phyloP scores from a whole-genome alignment of 1,284 basidiomycete species.

The Cryptococcus hybrid region DNA sequence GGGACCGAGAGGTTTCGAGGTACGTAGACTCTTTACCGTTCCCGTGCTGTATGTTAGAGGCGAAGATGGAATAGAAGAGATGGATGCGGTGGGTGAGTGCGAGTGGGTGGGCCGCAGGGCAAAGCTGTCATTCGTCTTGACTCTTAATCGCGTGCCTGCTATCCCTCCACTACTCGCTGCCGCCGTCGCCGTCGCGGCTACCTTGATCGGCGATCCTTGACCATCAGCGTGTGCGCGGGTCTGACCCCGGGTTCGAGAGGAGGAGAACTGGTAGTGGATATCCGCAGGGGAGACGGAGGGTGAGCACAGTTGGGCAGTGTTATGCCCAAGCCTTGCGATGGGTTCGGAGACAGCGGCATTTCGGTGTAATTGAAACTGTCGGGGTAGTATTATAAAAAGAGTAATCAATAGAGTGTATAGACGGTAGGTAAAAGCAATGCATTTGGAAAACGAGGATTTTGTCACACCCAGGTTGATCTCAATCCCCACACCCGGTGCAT shows the following conservation, averaged over 20 bases:
- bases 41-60: constrained; percentile 13
- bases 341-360: too few relatives aligned
- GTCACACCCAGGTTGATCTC: too few relatives aligned
- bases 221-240: not conserved
- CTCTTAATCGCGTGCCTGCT: not conserved
- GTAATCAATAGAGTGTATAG: too few relatives aligned
- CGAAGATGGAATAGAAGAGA: constrained; percentile 30
- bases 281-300: constrained; percentile 5
- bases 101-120: not conserved
- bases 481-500: too few relatives aligned
- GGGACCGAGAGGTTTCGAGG: constrained; percentile 16
- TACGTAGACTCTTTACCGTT: constrained; percentile 20
- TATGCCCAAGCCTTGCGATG: constrained; percentile 33
- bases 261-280: constrained; percentile 23
- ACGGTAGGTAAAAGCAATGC: too few relatives aligned
- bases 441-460: too few relatives aligned
- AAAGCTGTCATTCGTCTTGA: not conserved
- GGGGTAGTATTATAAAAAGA: too few relatives aligned
- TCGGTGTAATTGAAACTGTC: too few relatives aligned
- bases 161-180: too few relatives aligned
- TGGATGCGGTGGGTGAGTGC: constrained; percentile 16
- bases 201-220: too few relatives aligned
- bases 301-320: constrained; percentile 25
- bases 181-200: too few relatives aligned
- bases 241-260: constrained; percentile 4